phyloP scores from a whole-genome alignment of 1,284 basidiomycete species.

The Ustilago cynodontis region DNA sequence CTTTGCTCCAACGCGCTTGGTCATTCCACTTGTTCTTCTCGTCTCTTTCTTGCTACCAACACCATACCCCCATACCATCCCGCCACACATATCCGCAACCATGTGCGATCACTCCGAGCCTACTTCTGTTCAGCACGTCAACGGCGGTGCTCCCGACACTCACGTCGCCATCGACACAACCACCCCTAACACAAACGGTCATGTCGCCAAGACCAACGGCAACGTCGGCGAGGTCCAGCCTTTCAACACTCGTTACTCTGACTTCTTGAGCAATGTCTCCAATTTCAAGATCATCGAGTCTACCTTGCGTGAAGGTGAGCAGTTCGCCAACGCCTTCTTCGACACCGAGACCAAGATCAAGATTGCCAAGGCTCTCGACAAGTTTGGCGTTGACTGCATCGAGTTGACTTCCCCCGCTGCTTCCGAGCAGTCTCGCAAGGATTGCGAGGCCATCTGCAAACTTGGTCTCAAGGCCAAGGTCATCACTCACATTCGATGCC shows the following conservation, averaged over 20 bases:
- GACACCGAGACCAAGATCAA: constrained; percentile 99
- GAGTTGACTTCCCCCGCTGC: constrained; percentile 98
- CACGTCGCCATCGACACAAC: constrained; percentile 63
- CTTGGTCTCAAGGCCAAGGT: constrained; percentile 97
- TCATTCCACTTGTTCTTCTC: constrained; percentile 5
- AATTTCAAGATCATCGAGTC: constrained; percentile 87
- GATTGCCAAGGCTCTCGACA: constrained; percentile 82
- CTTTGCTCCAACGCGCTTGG: too few species aligned
- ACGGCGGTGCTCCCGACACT: constrained; percentile 59
- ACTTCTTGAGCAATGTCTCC: constrained; percentile 69
- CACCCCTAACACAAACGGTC: constrained; percentile 38
- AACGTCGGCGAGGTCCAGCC: constrained; percentile 54
- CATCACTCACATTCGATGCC: constrained; percentile 98
- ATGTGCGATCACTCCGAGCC: constrained; percentile 60
- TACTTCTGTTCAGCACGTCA: constrained; percentile 54
- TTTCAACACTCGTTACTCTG: constrained; percentile 60
- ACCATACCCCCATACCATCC: neutral
- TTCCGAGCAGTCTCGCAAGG: constrained; percentile 91
- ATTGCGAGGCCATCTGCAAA: constrained; percentile 99
- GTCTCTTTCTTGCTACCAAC: neutral
- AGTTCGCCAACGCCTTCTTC: constrained; percentile 99
- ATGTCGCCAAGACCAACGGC: constrained; percentile 41
- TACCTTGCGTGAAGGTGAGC: constrained; percentile 94
- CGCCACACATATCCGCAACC: constrained; percentile 17
- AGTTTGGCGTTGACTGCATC: constrained; percentile 94